Percentiles rank a stretch among this genome's conserved stretches.
Conservation (phyloP, 768 basidiomycete species). For the Pleurotus pulmonarius region DNA sequence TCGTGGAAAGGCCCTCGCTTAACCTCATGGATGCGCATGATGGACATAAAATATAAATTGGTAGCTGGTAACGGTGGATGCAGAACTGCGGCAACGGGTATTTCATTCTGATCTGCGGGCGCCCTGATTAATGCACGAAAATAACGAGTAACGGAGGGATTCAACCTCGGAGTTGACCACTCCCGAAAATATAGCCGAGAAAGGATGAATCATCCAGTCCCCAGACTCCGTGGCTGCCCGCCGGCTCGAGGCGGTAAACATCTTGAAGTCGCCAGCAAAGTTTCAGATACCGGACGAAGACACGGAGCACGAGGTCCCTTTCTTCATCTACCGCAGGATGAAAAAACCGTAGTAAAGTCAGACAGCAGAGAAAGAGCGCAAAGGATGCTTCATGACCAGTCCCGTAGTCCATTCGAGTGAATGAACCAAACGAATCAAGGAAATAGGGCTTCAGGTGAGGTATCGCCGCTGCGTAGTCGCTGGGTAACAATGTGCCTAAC, state of each 20-base stretch:
- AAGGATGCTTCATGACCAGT: constrained; percentile 95
- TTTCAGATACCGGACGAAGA: constrained; percentile 75
- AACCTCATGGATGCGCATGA: constrained; percentile 74
- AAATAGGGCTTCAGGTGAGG: constrained; percentile 78
- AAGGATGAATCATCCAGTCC: constrained; percentile 92
- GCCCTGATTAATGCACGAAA: constrained; percentile 7
- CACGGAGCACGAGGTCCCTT: constrained; percentile 48
- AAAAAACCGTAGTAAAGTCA: constrained; percentile 68
- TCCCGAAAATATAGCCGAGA: constrained; percentile 87
- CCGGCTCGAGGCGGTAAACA: constrained; percentile 87
- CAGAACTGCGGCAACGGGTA: constrained; percentile 65
- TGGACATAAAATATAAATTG: constrained; percentile 80
- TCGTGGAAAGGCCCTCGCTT: constrained; percentile 89
- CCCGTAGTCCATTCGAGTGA: constrained; percentile 91
- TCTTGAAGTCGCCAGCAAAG: constrained; percentile 88
- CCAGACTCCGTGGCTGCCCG: constrained; percentile 98
- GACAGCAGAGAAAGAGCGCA: constrained; percentile 67
- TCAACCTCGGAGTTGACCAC: constrained; percentile 80
- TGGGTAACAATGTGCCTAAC: constrained; percentile 44
- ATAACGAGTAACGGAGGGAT: constrained; percentile 6
- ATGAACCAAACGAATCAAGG: constrained; percentile 82
- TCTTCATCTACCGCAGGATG: constrained; percentile 58
- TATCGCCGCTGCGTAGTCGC: constrained; percentile 37
- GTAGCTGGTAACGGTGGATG: constrained; percentile 52
- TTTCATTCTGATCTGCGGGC: constrained; percentile 52